These are phyloP conservation scores for Nicotiana rustica DNA, from an alignment of 305 asterid species.

Conservation along the genomic window DNA sequence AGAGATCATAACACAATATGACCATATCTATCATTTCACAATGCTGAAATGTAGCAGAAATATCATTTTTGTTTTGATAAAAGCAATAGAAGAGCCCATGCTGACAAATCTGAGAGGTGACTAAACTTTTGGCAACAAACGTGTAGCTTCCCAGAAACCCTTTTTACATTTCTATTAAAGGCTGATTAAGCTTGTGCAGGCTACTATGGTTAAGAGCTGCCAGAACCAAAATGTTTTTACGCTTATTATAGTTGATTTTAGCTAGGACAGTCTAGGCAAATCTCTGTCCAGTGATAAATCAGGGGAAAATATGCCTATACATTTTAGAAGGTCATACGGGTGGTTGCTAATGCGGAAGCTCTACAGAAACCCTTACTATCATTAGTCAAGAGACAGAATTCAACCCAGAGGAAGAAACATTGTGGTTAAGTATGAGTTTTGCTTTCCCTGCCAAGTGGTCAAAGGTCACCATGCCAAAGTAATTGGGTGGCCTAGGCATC, in stretches of 20 bases:
- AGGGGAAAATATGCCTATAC: not conserved
- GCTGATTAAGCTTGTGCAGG: not conserved
- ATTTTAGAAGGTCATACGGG: not conserved
- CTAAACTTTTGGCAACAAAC: not conserved
- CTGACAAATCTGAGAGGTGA: not conserved
- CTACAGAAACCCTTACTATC: not conserved
- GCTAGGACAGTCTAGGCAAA: not conserved
- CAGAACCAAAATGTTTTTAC: not conserved
- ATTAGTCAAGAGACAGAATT: constrained; percentile 14
- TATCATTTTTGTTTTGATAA: not conserved
- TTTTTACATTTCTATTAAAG: not conserved
- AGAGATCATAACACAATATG: constrained; percentile 5
- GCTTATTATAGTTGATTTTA: not conserved
- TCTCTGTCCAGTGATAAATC: not conserved
- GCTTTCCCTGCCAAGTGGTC: no score
- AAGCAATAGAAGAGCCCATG: constrained; percentile 10
- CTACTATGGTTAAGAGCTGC: not conserved
- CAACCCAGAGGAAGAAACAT: not conserved
- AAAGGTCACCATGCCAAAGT: no score
- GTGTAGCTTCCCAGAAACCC: not conserved
- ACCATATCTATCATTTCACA: constrained; percentile 2
- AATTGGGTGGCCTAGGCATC: no score
- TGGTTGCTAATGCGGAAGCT: not conserved
- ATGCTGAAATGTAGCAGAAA: not conserved
- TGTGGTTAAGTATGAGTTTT: not conserved